Conservation (phyloP, 2,329 filamentous ascomycete genomes). For the Alternaria sp. region DNA sequence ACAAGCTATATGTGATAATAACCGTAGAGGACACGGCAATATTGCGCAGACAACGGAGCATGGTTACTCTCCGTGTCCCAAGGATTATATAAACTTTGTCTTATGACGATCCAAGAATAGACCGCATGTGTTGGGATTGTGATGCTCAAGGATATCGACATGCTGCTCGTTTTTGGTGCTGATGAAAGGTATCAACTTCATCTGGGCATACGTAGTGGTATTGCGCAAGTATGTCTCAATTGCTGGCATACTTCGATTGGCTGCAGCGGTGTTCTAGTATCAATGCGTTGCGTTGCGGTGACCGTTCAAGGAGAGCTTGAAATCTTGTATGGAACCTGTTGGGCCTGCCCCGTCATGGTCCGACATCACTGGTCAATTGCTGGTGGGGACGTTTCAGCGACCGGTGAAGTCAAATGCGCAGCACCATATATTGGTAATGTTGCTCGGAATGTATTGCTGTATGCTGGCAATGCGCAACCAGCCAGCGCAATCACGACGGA, state of each 20-base stretch:
- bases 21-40: slow-evolving; percentile 22
- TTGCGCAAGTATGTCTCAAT: slow-evolving; percentile 29
- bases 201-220: slow-evolving; percentile 1
- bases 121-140: slow-evolving; percentile 8
- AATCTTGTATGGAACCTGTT: slow-evolving; percentile 30
- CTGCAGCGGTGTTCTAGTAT: slow-evolving; percentile 18
- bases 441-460: slow-evolving; percentile 12
- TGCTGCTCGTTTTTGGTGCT: slow-evolving; percentile 6
- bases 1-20: slow-evolving; percentile 39
- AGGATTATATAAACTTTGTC: slow-evolving; percentile 16
- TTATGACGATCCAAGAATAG: slow-evolving; percentile 35
- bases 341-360: slow-evolving; percentile 19
- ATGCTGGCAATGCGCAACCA: slow-evolving; percentile 26
- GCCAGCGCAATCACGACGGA: slow-evolving; percentile 27
- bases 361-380: slow-evolving; percentile 6
- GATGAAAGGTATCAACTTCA: slow-evolving; percentile 9
- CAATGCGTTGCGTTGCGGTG: slow-evolving; percentile 20
- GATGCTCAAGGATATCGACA: slow-evolving; percentile 1
- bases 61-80: slow-evolving; percentile 6
- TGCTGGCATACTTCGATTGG: slow-evolving; percentile 25
- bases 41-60: slow-evolving; percentile 21
- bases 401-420: slow-evolving; percentile 12
- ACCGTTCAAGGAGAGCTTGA: slow-evolving; percentile 29
- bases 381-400: slow-evolving; percentile 15
- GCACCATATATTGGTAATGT: slow-evolving; percentile 2